Evolutionary conservation across 805 yeast genomes (phyloP), one percentile per base, ranked within the genome.

Genomic region (Teunomyces atbi): DNA sequence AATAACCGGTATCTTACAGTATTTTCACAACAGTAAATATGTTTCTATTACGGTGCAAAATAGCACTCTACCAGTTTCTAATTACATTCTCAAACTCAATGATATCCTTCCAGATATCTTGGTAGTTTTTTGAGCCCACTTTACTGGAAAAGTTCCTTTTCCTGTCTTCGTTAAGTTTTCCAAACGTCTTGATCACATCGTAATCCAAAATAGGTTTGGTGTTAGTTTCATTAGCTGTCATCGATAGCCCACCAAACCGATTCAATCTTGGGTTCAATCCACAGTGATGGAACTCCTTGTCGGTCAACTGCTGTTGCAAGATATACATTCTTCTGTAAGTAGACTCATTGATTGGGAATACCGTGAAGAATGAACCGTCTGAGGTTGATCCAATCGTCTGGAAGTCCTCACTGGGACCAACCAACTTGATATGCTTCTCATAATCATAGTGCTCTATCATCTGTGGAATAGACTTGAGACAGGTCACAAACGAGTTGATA

Each of bases 231-330:
- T 68, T 61, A 44, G 58, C 65, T 2, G 65, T 52, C 23, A 66
- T 52, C n/a, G 68, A 49, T 8, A 72, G 60, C 3, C 77, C 77
- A 11, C 72, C 74, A 43, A 79, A 62, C 34, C 88, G 66, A 55
- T 84, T 84, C 73, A 81, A 69, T 51, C 78, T 75, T 2, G 96
- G 96, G 60, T 92, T 94, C 53, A 94, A 68, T 0, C 97, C 97
- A 42, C 86, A 83, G 47, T 70, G 65, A 51, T 86, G 90, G 32
- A 72, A 73, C 47, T 86, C 87, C 54, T 86, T 86, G 46, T 91
- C 97, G 30, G 78, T 77, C 42, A 94, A 68, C 56, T 90, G 97
- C 64, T 90, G 96, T 60, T 91, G 97, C 16, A 92, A 70, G 29
- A 89, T 83, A 58, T 86, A 88, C 59, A 94, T 73, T 47, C 95